phyloP scores from a whole-genome alignment of 2,329 filamentous ascomycete genomes.

The Aureobasidium sp. region DNA sequence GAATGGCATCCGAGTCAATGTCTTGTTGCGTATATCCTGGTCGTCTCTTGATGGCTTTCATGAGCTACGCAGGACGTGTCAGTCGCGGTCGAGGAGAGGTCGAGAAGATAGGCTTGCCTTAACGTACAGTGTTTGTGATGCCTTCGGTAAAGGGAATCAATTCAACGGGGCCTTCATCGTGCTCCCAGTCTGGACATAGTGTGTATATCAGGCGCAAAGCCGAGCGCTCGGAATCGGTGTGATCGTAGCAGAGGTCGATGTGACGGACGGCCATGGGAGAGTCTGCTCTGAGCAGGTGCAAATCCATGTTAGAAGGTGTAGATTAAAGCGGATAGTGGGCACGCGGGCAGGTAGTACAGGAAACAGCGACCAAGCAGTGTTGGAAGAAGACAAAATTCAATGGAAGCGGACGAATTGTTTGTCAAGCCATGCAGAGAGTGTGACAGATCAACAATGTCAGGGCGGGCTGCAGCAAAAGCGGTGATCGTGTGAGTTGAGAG shows the following conservation, averaged over 20 bases:
- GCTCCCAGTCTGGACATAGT: slow-evolving; percentile 75
- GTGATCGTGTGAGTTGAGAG: slow-evolving; percentile 11
- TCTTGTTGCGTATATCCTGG: slow-evolving; percentile 66
- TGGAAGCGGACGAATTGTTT: background rate
- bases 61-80: slow-evolving; percentile 44
- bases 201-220: slow-evolving; percentile 72
- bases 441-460: background rate
- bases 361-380: background rate
- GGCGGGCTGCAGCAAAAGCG: background rate
- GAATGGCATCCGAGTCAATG: slow-evolving; percentile 74
- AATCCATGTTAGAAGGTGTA: slow-evolving; percentile 13
- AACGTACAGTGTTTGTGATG: slow-evolving; percentile 82
- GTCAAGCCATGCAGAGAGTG: background rate
- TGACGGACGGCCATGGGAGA: slow-evolving; percentile 34
- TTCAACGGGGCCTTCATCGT: slow-evolving; percentile 65
- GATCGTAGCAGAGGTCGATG: slow-evolving; percentile 74
- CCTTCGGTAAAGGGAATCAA: slow-evolving; percentile 93
- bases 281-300: slow-evolving; percentile 23
- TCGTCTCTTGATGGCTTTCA: slow-evolving; percentile 63
- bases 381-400: background rate
- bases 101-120: background rate
- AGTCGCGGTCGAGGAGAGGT: background rate
- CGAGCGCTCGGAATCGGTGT: slow-evolving; percentile 67
- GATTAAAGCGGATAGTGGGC: background rate
- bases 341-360: slow-evolving; percentile 10